These are phyloP conservation scores for Aquilaria malaccensis DNA, from an alignment of 345 rosid genomes.

Conservation along the genomic window DNA sequence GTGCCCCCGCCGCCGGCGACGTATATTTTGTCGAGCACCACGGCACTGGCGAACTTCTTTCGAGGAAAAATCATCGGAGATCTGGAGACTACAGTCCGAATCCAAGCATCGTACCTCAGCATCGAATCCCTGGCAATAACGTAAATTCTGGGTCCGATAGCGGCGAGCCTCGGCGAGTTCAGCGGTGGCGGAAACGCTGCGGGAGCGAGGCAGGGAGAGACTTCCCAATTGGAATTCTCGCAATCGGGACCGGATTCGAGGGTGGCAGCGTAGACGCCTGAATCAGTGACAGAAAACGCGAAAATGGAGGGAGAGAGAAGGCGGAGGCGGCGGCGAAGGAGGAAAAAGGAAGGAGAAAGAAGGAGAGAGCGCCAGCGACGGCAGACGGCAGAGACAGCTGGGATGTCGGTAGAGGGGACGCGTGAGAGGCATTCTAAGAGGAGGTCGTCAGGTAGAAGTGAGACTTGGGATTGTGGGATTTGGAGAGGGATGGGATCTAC, in stretches of 20 bases:
- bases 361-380: constrained; percentile 85
- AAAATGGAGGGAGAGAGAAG: constrained; percentile 49
- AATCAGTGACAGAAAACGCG: constrained; percentile 44
- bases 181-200: constrained; percentile 10
- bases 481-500: constrained; percentile 19
- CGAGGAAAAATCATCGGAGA: constrained; percentile 51
- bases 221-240: constrained; percentile 11
- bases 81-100: constrained; percentile 27
- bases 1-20: constrained; percentile 68
- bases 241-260: constrained; percentile 25
- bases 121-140: constrained; percentile 40
- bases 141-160: constrained; percentile 65
- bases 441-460: constrained; percentile 73
- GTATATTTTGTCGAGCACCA: constrained; percentile 53
- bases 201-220: constrained; percentile 4
- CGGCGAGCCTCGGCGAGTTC: constrained; percentile 37
- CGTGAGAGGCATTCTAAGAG: constrained; percentile 71
- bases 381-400: constrained; percentile 55
- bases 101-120: constrained; percentile 65
- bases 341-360: constrained; percentile 51
- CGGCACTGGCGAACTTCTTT: constrained; percentile 74
- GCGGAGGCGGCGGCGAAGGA: constrained; percentile 52
- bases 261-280: constrained; percentile 43
- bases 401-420: constrained; percentile 60
- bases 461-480: constrained; percentile 14